Base-by-base conservation (phyloP, 2,329 filamentous ascomycete genomes). In the Calonectria pseudoturangicola region DNA sequence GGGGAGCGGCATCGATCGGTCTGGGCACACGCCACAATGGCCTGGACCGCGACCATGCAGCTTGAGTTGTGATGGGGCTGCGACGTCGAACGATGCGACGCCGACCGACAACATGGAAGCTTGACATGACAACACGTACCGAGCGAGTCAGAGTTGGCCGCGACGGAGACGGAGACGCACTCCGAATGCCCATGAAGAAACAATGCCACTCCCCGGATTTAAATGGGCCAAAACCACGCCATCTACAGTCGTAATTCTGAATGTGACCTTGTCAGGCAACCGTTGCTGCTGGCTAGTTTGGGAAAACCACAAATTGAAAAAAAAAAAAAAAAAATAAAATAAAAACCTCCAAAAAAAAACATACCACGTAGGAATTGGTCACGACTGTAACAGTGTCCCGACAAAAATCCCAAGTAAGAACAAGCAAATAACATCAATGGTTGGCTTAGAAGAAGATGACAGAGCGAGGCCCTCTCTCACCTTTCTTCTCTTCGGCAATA, bases 11-110 rank as follows among this genome's bases (percentile, higher is more conserved):
- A 74, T 74, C 71, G 76, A 77, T 76, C 66, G 68, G 76, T 79
- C 76, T 79, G 63, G 75, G 66, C 74, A 68, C 43, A 67, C 72
- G 75, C 74, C 74, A 79, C 74, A 41, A 54, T 71, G 71, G 74
- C 68, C 75, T 76, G 63, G 76, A 75, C 77, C 68, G 65, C 73
- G 33, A 43, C 58, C 33, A 66, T 56, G 72, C 64, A 71, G 43
- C 65, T 62, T 71, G 51, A 43, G 50, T 68, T 47, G 56, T 39
- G 54, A 51, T 48, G 41, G 64, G 54, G 33, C n/a, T 66, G 48
- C 25, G 56, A 73, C 73, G 70, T 77, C 72, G 68, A 77, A 69
- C 71, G 54, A 77, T 79, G 70, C 48, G 68, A 72, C 65, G 58
- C 73, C 47, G 45, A 54, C 36, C 54, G 33, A 60, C 47, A 50